Evolutionary conservation across 306 rosid species (phyloP).

Genomic region (Dryas drummondii): DNA sequence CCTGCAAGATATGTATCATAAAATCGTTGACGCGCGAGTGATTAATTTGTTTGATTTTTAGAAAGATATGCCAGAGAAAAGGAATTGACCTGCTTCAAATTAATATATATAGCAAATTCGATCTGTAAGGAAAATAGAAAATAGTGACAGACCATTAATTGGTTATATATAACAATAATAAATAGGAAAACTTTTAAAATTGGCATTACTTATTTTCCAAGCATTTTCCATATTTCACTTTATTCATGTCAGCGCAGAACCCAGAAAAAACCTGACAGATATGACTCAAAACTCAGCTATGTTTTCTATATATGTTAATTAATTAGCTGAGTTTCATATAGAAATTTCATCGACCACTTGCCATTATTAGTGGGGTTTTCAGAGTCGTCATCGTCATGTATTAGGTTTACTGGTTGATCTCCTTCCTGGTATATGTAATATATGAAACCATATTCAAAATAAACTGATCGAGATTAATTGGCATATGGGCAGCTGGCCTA

Average conservation of each 20-base stretch:
- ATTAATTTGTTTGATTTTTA: not conserved
- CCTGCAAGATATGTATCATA: not conserved
- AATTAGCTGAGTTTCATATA: not conserved
- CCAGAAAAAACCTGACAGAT: not conserved
- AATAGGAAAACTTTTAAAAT: not conserved
- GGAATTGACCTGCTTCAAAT: not conserved
- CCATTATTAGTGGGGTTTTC: not conserved
- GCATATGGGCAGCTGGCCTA: not conserved
- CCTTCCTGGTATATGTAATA: not conserved
- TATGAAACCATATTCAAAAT: not conserved
- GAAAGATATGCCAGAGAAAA: not conserved
- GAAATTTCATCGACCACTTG: not conserved
- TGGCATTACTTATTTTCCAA: not conserved
- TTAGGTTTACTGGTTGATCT: conserved; percentile 20
- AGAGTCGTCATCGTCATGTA: conserved; percentile 1
- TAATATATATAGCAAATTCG: not conserved
- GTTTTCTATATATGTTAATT: not conserved
- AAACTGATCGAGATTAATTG: conserved; percentile 3
- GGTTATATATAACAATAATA: not conserved
- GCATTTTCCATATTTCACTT: not conserved
- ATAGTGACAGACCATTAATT: not conserved
- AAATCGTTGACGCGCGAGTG: not conserved
- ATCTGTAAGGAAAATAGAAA: no score
- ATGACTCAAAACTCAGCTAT: not conserved
- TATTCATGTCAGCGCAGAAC: not conserved